These are phyloP conservation scores for Sphenostylis stenocarpa DNA, from an alignment of 306 rosid species.

Conservation along the genomic window DNA sequence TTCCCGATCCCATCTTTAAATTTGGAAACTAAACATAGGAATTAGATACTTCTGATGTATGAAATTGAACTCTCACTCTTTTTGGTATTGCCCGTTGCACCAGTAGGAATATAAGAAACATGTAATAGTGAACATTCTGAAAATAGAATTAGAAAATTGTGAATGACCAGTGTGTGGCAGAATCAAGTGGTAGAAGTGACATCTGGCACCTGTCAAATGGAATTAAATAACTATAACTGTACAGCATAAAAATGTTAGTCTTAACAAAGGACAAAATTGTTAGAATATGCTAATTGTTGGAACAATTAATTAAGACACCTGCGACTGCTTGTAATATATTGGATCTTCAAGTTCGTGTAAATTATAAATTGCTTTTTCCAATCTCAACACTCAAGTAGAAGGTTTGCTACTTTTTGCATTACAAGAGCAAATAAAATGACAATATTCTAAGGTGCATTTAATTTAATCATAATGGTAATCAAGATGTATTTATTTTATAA, in stretches of 20 bases:
- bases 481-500: conserved; percentile 8
- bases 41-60: not conserved
- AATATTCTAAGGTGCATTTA: not conserved
- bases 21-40: conserved; percentile 14
- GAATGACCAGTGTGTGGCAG: conserved; percentile 9
- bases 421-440: not conserved
- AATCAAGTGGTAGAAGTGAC: conserved; percentile 7
- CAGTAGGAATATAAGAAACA: not conserved
- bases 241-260: not conserved
- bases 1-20: not conserved
- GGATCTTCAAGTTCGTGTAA: conserved; percentile 3
- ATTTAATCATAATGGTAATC: not conserved
- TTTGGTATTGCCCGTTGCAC: conserved; percentile 14
- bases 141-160: conserved; percentile 19
- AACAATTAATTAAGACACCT: conserved; percentile 12
- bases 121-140: conserved; percentile 16
- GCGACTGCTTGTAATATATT: not conserved
- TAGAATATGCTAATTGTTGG: not conserved
- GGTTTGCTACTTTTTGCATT: conserved; percentile 7
- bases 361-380: conserved; percentile 5
- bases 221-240: not conserved
- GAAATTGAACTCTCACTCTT: conserved; percentile 10
- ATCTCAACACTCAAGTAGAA: not conserved
- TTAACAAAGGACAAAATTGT: not conserved
- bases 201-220: conserved; percentile 15